Conservation (phyloP, 2,329 filamentous ascomycete species). For the Fusarium dimerum region DNA sequence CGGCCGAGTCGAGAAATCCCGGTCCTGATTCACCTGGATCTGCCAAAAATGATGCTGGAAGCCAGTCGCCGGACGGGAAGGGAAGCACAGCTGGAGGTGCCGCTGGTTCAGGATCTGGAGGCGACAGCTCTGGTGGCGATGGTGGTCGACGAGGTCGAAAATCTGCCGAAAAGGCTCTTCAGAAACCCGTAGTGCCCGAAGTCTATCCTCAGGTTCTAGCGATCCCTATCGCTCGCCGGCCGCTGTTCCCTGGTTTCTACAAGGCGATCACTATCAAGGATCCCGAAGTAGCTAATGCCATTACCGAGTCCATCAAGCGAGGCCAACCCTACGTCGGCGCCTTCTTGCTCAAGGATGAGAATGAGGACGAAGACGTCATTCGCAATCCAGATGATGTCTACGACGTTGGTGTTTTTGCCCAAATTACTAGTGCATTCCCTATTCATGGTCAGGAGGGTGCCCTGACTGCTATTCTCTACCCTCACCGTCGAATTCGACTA, state of each 20-base stretch:
- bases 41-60: conserved; percentile 44
- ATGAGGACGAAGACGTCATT: conserved; percentile 91
- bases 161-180: conserved; percentile 70
- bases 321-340: conserved; percentile 97
- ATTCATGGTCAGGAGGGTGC: conserved; percentile 82
- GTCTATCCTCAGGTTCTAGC: conserved; percentile 97
- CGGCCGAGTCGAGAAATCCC: conserved; percentile 47
- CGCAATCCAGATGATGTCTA: conserved; percentile 89
- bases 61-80: conserved; percentile 52
- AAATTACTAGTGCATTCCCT: conserved; percentile 95
- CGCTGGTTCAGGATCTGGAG: conserved; percentile 47
- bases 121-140: conserved; percentile 58
- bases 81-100: conserved; percentile 58
- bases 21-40: conserved; percentile 46
- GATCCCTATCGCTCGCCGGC: conserved; percentile 90
- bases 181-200: conserved; percentile 89
- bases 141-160: conserved; percentile 73
- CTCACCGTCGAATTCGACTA: conserved; percentile 90
- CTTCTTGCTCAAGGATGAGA: conserved; percentile 96
- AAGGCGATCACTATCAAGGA: conserved; percentile 98
- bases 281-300: conserved; percentile 85
- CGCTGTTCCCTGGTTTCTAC: conserved; percentile 96
- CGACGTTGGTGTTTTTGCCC: conserved; percentile 94
- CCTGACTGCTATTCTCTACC: conserved; percentile 92
- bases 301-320: conserved; percentile 94